Evolutionary conservation across 2,329 filamentous ascomycete species (phyloP).

Genomic region (Colletotrichum sp.): DNA sequence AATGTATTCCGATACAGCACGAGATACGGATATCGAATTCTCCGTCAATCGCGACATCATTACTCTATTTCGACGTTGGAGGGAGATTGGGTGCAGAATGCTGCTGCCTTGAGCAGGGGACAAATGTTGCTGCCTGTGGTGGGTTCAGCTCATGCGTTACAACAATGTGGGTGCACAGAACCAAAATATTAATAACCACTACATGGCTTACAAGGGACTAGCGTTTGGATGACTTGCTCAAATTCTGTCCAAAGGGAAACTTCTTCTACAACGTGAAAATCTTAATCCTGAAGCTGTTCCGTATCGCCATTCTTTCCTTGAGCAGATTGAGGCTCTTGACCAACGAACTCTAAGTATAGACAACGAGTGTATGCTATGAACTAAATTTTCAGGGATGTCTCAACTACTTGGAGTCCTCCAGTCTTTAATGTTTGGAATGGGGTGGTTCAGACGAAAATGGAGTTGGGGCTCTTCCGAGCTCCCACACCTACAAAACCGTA

Average conservation of each 20-base stretch:
- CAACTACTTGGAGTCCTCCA: neutral
- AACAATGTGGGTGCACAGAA: neutral
- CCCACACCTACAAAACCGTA: neutral
- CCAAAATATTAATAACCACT: neutral
- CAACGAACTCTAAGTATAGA: neutral
- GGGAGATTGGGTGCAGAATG: neutral
- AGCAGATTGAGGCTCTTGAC: neutral
- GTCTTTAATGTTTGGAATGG: neutral
- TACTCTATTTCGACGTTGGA: neutral
- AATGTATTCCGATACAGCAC: neutral
- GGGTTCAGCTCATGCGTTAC: neutral
- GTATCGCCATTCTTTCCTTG: neutral
- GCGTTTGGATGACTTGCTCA: neutral
- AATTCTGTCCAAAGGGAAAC: neutral
- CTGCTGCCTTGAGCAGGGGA: constrained; percentile 8
- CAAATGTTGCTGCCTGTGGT: constrained; percentile 12
- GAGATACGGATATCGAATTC: neutral
- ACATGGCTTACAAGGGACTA: neutral
- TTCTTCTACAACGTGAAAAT: neutral
- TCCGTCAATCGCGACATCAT: neutral
- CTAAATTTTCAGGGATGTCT: neutral
- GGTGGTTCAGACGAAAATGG: neutral
- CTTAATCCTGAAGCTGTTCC: neutral
- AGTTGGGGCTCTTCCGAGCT: neutral
- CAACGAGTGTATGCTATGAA: neutral